Evolutionary conservation across 805 yeast genomes (phyloP), one percentile per base, ranked within the genome.

Genomic region (Candida nemodendra): DNA sequence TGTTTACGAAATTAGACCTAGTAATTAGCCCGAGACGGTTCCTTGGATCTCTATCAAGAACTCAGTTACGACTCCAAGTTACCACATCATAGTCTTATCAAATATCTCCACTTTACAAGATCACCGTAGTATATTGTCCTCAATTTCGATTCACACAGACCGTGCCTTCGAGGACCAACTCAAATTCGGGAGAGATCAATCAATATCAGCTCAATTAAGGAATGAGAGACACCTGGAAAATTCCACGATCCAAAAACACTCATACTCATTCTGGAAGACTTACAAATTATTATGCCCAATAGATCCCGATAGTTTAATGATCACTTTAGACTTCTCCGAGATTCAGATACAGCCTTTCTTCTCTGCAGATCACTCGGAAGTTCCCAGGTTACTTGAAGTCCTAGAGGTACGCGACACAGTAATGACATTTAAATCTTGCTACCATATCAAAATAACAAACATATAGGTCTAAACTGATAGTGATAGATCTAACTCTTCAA

Each of bases 271-370:
- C 23, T 42, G 9, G 42, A 37, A 3, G 26, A 39, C 22, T 37
- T 37, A 14, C 34, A 36, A 9, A 11, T 41, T 5, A 41, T 45
- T 4, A 17, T 41, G n/a, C 27, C 47, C 11, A 42, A 42, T 19
- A 55, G 57, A 4, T 55, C 57, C 6, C 39, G 42, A 16, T 55
- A 52, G 30, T 24, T 50, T 8, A 42, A 52, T 25, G 57, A 52
- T 33, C 15, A 15, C 17, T 52, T 43, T 24, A n/a, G 26, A 5
- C 34, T 15, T 2, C 43, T 52, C 1, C 42, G 57, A 29, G 54
- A 52, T 28, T 52, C 57, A 4, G 57, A 52, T 32, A 42, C 53
- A 2, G 30, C 42, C n/a, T n/a, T n/a, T n/a, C n/a, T n/a, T n/a
- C n/a, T n/a, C n/a, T n/a, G n/a, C n/a, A n/a, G n/a, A n/a, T n/a